Percentiles rank a stretch among this genome's conserved stretches.
These are phyloP conservation scores for Colletotrichum filicis DNA, from an alignment of 2,329 filamentous ascomycete species.

Conservation along the genomic window DNA sequence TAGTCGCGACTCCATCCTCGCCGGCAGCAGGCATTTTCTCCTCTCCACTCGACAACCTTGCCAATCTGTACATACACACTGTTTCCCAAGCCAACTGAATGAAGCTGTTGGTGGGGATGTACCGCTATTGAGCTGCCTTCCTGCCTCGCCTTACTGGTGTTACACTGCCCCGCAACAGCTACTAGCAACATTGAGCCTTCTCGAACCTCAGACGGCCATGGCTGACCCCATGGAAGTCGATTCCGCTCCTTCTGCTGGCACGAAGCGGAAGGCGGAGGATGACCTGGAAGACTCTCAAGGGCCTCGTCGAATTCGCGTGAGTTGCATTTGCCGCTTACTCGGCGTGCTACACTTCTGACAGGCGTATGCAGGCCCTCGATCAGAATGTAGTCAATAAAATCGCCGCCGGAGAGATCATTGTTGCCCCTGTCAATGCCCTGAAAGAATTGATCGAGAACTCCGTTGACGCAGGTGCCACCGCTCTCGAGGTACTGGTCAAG, in stretches of 20 bases:
- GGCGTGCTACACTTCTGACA: conserved; percentile 11
- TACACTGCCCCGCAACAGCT: not conserved
- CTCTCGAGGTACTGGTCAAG: conserved; percentile 90
- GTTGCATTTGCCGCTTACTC: conserved; percentile 35
- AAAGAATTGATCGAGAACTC: conserved; percentile 98
- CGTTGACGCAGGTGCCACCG: conserved; percentile 95
- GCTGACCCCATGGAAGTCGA: conserved; percentile 54
- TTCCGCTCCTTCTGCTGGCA: conserved; percentile 53
- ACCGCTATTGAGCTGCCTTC: not conserved
- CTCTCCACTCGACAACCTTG: not conserved
- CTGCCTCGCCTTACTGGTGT: not conserved
- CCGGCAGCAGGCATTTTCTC: not conserved
- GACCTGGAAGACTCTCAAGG: conserved; percentile 49
- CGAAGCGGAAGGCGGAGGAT: conserved; percentile 61
- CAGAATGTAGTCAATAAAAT: conserved; percentile 98
- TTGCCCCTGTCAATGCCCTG: conserved; percentile 93
- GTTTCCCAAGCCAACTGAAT: no score
- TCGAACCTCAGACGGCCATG: conserved; percentile 37
- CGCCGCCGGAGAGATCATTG: conserved; percentile 96
- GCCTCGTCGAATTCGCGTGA: conserved; percentile 61
- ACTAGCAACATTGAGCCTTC: not conserved
- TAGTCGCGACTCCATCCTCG: not conserved
- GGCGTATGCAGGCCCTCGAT: conserved; percentile 76
- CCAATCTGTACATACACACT: not conserved
- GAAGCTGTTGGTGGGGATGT: not conserved